Evolutionary conservation across 768 basidiomycete genomes (phyloP), one percentile per base, ranked within the genome.

Genomic region (Amanita rubescens): DNA sequence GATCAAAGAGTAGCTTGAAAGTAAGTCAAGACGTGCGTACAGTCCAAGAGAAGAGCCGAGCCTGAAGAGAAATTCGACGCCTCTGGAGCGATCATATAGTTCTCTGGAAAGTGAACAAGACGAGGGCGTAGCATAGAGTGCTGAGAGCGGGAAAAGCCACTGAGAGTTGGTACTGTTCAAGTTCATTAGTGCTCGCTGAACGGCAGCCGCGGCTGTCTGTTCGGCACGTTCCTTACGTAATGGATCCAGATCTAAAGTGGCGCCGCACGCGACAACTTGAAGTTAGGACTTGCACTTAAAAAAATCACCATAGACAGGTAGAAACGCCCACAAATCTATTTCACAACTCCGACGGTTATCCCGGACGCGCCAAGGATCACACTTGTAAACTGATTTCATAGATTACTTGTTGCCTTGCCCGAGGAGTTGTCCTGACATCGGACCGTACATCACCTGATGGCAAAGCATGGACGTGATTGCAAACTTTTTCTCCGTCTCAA

Each of bases 51-150:
- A 86, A 30, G 84, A 81, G 30, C 89, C 90, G 49, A 92, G 65
- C 51, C 90, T 85, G 66, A 85, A 91, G 30, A 93, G 75, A 70
- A 92, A 91, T 63, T 93, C 90, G 55, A 92, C 78, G 30, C 90
- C 90, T 67, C 85, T 76, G 35, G 86, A 81, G 51, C 91, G 77
- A 61, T 90, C 87, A 63, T 86, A 85, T 19, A 91, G 74, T 63
- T 92, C 85, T 58, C 78, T 82, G 59, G 82, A 75, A 22, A 87
- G 63, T n/a, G 84, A 71, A 60, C 71, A 72, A 19, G 67, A 66
- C 15, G 82, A 81, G 6, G 89, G 88, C 0, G 85, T 84, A 27
- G 67, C 67, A 44, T 73, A 64, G 15, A 91, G 71, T 11, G 82
- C 75, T 35, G 78, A 72, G 39, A 84, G 57, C 39, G 82, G 74